Conservation (phyloP, 2,329 filamentous ascomycete genomes). For the Alternaria triticimaculans region DNA sequence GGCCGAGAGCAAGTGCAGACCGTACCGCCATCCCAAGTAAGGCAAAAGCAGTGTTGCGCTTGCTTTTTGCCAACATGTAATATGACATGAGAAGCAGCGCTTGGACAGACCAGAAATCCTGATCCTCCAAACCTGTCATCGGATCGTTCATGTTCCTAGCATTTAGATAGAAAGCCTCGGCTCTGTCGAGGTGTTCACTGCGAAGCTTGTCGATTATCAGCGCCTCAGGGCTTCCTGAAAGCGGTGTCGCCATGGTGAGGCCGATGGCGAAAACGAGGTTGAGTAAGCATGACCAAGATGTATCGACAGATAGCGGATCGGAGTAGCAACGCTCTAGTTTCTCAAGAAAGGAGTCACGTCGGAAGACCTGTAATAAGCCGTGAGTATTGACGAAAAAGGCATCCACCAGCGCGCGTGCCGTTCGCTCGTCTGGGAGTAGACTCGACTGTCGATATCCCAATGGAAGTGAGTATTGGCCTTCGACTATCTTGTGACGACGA, state of each 20-base stretch:
- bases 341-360: conserved; percentile 58
- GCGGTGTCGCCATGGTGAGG: conserved; percentile 63
- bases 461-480: conserved; percentile 60
- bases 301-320: conserved; percentile 59
- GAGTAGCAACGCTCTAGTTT: conserved; percentile 62
- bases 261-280: conserved; percentile 70
- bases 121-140: conserved; percentile 63
- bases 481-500: conserved; percentile 63
- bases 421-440: conserved; percentile 63
- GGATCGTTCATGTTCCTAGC: conserved; percentile 62
- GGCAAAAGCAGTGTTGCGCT: conserved; percentile 67
- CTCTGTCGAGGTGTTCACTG: conserved; percentile 57
- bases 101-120: conserved; percentile 70
- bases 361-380: conserved; percentile 67
- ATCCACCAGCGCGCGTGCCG: conserved; percentile 61
- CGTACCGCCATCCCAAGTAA: conserved; percentile 68
- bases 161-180: conserved; percentile 68
- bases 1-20: conserved; percentile 66
- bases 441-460: conserved; percentile 56
- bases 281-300: conserved; percentile 64
- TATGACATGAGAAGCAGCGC: conserved; percentile 68
- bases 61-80: conserved; percentile 68
- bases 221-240: conserved; percentile 58
- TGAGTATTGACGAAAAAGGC: conserved; percentile 70
- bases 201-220: conserved; percentile 60